phyloP scores from a whole-genome alignment of 768 basidiomycete species.

The Phaeolepiota aurea region DNA sequence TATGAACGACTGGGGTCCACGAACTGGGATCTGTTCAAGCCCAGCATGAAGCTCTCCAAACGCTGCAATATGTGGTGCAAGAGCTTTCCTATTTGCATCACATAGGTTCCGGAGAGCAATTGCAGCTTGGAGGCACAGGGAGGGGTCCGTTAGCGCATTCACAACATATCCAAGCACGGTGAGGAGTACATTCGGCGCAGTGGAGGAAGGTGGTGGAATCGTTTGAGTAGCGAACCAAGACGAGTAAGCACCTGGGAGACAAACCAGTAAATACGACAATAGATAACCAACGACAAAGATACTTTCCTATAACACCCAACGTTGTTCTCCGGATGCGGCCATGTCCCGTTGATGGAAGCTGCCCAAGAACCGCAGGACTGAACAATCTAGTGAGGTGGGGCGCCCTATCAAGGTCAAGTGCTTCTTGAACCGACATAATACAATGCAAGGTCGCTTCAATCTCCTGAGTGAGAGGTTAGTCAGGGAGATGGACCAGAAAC shows the following conservation, averaged over 20 bases:
- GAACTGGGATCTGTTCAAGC: constrained; percentile 64
- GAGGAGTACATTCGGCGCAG: constrained; percentile 43
- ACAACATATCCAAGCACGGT: constrained; percentile 63
- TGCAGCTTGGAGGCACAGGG: constrained; percentile 64
- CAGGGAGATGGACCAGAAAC: neutral
- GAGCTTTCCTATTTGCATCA: constrained; percentile 78
- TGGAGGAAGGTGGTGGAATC: constrained; percentile 11
- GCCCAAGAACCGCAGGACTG: constrained; percentile 59
- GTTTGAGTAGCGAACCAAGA: constrained; percentile 66
- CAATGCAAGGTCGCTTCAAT: constrained; percentile 85
- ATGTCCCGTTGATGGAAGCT: constrained; percentile 55
- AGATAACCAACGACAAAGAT: neutral
- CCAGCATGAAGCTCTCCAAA: constrained; percentile 81
- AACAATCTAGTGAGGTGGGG: constrained; percentile 61
- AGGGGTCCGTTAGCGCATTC: constrained; percentile 56
- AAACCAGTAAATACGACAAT: neutral
- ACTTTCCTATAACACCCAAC: constrained; percentile 65
- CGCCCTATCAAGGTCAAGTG: constrained; percentile 47
- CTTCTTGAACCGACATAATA: constrained; percentile 82
- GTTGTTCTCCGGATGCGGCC: constrained; percentile 67
- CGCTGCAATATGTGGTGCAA: constrained; percentile 77
- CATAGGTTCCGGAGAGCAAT: constrained; percentile 80
- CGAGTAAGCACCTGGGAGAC: constrained; percentile 53
- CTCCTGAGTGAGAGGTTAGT: constrained; percentile 36
- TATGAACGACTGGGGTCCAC: constrained; percentile 13